Evolutionary conservation across 352 stramenopile genomes (phyloP).

Genomic region (Globisporangium lucens): DNA sequence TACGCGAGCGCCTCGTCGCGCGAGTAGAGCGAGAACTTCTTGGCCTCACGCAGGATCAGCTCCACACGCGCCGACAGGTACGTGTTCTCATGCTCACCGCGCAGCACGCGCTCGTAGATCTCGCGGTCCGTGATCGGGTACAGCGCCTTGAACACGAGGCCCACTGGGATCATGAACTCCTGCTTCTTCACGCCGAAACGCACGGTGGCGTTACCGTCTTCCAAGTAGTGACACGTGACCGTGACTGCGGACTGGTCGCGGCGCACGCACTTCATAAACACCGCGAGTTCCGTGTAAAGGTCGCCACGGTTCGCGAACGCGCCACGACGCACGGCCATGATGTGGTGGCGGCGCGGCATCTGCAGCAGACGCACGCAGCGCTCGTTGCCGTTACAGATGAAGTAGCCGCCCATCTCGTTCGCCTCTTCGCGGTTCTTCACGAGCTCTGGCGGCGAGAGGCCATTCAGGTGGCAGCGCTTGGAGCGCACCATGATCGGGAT

Average conservation of each 20-base stretch:
- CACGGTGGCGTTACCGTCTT: slow-evolving; percentile 95
- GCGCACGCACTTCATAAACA: slow-evolving; percentile 96
- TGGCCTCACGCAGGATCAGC: slow-evolving; percentile 96
- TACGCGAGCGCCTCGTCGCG: slow-evolving; percentile 91
- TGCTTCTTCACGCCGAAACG: slow-evolving; percentile 97
- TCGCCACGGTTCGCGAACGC: slow-evolving; percentile 97
- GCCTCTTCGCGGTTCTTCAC: slow-evolving; percentile 90
- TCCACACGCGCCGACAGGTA: slow-evolving; percentile 96
- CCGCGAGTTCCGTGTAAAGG: slow-evolving; percentile 96
- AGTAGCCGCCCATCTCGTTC: slow-evolving; percentile 99
- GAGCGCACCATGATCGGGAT: slow-evolving; percentile 98
- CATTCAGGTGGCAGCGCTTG: slow-evolving; percentile 94
- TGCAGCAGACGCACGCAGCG: slow-evolving; percentile 97
- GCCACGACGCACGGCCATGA: slow-evolving; percentile 94
- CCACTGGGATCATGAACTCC: slow-evolving; percentile 97
- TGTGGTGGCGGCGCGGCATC: slow-evolving; percentile 86
- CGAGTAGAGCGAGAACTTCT: slow-evolving; percentile 91
- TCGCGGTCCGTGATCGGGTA: slow-evolving; percentile 91
- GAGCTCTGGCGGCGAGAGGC: slow-evolving; percentile 83
- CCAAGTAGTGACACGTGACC: slow-evolving; percentile 98
- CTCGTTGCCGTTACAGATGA: slow-evolving; percentile 99
- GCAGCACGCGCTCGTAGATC: slow-evolving; percentile 97
- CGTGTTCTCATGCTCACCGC: slow-evolving; percentile 95
- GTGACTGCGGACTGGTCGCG: slow-evolving; percentile 96
- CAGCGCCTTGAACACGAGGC: slow-evolving; percentile 97